Evolutionary conservation across 371 early-diverging fungal genomes (phyloP).

Genomic region (Mucor saturninus): DNA sequence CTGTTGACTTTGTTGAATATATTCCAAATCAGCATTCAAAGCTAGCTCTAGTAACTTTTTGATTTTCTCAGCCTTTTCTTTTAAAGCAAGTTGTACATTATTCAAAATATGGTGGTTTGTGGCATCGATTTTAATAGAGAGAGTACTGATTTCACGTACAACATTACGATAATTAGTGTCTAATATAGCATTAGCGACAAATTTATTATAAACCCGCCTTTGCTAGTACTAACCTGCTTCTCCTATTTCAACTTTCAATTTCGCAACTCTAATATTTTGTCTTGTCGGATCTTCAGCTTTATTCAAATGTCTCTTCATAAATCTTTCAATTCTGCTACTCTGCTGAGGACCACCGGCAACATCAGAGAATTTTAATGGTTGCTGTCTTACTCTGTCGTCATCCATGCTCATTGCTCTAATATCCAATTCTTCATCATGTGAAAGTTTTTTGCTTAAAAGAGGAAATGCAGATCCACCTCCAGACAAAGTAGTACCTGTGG

Average conservation of each 20-base stretch:
- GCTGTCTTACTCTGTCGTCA: constrained; percentile 15
- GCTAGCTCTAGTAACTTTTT: constrained; percentile 18
- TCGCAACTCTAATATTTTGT: constrained; percentile 30
- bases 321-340: constrained; percentile 32
- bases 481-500: constrained; percentile 3
- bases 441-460: background rate
- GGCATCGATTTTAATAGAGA: constrained; percentile 26
- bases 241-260: constrained; percentile 32
- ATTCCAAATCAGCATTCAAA: constrained; percentile 16
- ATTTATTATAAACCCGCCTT: constrained; percentile 1
- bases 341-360: constrained; percentile 4
- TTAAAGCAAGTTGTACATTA: constrained; percentile 19
- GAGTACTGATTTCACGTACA: constrained; percentile 31
- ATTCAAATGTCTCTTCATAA: constrained; percentile 31
- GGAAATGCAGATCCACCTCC: constrained; percentile 1
- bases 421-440: constrained; percentile 6
- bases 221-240: constrained; percentile 33
- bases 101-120: constrained; percentile 30
- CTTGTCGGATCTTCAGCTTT: constrained; percentile 26
- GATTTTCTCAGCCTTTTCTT: constrained; percentile 24
- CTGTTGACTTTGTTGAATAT: constrained; percentile 16
- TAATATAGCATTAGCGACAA: background rate
- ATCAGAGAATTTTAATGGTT: background rate
- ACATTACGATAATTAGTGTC: constrained; percentile 35
- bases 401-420: constrained; percentile 28